Evolutionary conservation across 2,329 filamentous ascomycete genomes (phyloP).

Genomic region (Colletotrichum neosansevieriae): DNA sequence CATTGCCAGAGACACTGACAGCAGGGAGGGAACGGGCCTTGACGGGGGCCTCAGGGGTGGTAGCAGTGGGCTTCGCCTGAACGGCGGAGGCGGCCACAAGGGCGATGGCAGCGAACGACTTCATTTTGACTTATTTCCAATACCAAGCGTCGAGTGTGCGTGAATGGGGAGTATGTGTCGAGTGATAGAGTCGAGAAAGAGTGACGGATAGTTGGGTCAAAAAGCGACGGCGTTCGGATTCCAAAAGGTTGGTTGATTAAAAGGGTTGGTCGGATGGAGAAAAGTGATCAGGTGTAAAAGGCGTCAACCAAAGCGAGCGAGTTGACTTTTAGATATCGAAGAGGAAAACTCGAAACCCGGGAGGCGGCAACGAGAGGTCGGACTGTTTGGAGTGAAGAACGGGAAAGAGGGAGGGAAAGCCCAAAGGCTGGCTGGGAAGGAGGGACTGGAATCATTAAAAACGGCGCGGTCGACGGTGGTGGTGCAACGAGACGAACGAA

Average conservation of each 20-base stretch:
- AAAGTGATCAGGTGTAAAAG: conserved; percentile 28
- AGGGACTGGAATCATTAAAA: conserved; percentile 38
- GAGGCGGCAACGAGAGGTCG: conserved; percentile 34
- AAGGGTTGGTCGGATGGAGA: conserved; percentile 37
- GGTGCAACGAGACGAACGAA: conserved; percentile 21
- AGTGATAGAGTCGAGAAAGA: conserved; percentile 32
- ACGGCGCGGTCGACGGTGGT: conserved; percentile 36
- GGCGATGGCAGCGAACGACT: conserved; percentile 59
- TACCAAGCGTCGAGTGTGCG: conserved; percentile 34
- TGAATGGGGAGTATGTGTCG: conserved; percentile 22
- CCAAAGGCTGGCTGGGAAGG: conserved; percentile 22
- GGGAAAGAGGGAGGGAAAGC: conserved; percentile 15
- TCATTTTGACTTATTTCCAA: conserved; percentile 57
- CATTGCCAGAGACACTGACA: conserved; percentile 68
- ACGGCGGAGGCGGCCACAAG: conserved; percentile 60
- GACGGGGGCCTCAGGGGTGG: conserved; percentile 59
- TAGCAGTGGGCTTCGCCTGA: conserved; percentile 63
- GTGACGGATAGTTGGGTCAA: conserved; percentile 16
- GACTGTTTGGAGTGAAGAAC: conserved; percentile 23
- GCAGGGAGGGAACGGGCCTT: conserved; percentile 64
- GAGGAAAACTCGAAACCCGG: conserved; percentile 31
- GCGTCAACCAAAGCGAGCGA: conserved; percentile 41
- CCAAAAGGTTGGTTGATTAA: conserved; percentile 37
- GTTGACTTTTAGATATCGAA: conserved; percentile 35
- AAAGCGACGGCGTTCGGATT: conserved; percentile 7